Conservation (phyloP, 2,329 filamentous ascomycete genomes). For the Exophiala calicioides region DNA sequence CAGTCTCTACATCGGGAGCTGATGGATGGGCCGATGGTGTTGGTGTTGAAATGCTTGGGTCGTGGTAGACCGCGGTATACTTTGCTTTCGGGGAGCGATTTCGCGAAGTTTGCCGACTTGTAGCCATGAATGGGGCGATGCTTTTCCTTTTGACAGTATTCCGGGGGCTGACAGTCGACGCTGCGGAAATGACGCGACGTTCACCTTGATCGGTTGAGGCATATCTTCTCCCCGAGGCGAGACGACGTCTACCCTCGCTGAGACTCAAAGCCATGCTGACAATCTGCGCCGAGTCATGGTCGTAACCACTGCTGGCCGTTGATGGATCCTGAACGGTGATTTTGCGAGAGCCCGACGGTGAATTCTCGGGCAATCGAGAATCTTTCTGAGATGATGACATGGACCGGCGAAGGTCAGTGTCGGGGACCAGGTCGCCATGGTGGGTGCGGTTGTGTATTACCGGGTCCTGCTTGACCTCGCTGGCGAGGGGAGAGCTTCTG, state of each 20-base stretch:
- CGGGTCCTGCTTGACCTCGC: constrained; percentile 30
- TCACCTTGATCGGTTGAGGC: constrained; percentile 37
- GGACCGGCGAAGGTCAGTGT: constrained; percentile 17
- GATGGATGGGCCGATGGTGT: constrained; percentile 18
- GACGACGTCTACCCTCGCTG: constrained; percentile 74
- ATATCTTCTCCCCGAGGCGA: constrained; percentile 50
- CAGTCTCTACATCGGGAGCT: constrained; percentile 29
- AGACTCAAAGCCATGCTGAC: constrained; percentile 89
- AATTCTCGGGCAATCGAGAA: constrained; percentile 8
- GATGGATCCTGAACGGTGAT: constrained; percentile 9
- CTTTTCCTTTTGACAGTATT: constrained; percentile 17
- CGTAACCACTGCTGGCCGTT: constrained; percentile 44
- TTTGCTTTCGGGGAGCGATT: constrained; percentile 25
- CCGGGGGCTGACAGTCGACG: constrained; percentile 16
- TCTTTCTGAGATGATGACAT: constrained; percentile 15
- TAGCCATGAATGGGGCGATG: constrained; percentile 24
- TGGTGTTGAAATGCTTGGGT: constrained; percentile 23
- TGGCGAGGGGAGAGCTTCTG: constrained; percentile 36
- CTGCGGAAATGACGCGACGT: constrained; percentile 22
- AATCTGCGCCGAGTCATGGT: constrained; percentile 82
- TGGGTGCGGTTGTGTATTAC: constrained; percentile 17
- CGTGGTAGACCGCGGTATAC: constrained; percentile 34
- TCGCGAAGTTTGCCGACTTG: constrained; percentile 21
- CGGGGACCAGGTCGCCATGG: constrained; percentile 10
- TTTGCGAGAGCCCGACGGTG: constrained; percentile 11